Percentiles rank a stretch among this genome's conserved stretches.
Evolutionary conservation across 345 rosid genomes (phyloP).

Genomic region (Nasturtium officinale): DNA sequence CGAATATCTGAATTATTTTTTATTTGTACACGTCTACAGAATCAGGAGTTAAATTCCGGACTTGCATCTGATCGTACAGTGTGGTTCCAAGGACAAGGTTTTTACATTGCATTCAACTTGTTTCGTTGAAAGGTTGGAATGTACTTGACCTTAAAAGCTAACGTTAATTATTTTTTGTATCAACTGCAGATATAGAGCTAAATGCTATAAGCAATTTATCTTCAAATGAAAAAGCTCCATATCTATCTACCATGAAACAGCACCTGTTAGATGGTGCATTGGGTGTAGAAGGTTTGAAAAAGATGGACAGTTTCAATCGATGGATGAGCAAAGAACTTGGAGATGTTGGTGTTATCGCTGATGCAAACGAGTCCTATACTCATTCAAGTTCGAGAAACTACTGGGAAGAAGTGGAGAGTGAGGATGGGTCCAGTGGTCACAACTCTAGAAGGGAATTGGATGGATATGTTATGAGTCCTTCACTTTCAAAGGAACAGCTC

Average conservation of each 20-base stretch:
- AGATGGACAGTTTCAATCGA: constrained; percentile 86
- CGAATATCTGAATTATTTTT: background rate
- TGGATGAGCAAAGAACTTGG: constrained; percentile 97
- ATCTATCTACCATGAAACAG: constrained; percentile 51
- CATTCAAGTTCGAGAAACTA: constrained; percentile 60
- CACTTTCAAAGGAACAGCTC: constrained; percentile 82
- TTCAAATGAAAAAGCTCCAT: constrained; percentile 56
- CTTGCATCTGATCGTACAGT: constrained; percentile 37
- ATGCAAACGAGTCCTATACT: constrained; percentile 61
- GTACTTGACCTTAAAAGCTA: background rate
- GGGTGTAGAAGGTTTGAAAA: constrained; percentile 69
- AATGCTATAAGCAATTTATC: constrained; percentile 40
- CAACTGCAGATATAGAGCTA: constrained; percentile 46
- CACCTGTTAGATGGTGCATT: constrained; percentile 53
- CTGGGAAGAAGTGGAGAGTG: constrained; percentile 72
- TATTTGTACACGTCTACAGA: constrained; percentile 32
- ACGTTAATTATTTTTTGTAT: constrained; percentile 31
- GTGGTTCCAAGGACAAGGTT: constrained; percentile 51
- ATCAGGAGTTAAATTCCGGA: constrained; percentile 51
- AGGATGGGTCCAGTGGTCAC: constrained; percentile 55
- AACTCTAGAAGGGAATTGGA: constrained; percentile 55
- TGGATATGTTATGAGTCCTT: constrained; percentile 64
- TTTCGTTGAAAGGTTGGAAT: background rate
- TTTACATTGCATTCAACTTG: constrained; percentile 33
- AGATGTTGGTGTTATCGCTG: constrained; percentile 81